Evolutionary conservation across 768 basidiomycete genomes (phyloP), one percentile per base, ranked within the genome.

Genomic region (Gloeopeniophorella convolvens): DNA sequence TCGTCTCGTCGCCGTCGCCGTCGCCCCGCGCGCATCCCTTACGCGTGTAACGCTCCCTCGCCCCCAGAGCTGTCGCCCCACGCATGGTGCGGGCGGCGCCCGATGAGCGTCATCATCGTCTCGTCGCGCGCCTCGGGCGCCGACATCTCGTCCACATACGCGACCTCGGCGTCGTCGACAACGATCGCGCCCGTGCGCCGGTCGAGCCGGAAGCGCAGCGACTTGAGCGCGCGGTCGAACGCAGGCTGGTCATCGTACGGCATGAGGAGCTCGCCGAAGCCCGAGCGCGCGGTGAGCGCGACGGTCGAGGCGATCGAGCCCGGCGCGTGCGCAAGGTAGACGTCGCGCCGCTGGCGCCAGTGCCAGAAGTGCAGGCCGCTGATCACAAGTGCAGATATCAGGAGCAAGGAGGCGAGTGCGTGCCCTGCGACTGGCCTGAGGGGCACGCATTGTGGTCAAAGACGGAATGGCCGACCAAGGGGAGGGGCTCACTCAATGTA

Each of bases 371-470:
- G 80, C 13, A 80, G 43, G 42, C 67, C 57, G 6, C 77, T 42
- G 15, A 77, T 78, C n/a, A 69, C 46, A 48, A 74, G 40, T 20
- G 79, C 81, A 10, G 76, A 70, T 0, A 71, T 1, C 27, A 83
- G 64, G 30, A 82, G 67, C 28, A 79, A 23, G 8, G 67, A 30
- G 16, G 80, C 69, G 16, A 86, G 76, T 15, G 65, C 3, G 48
- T 80, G 75, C 0, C 72, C 72, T 1, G 81, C 70, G n/a, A 82
- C 58, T 0, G 75, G 66, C 42, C 84, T 86, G 55, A 15, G 34
- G 26, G 46, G 36, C 12, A 39, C 15, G 20, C 5, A 9, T 21
- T 56, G 55, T 40, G 3, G 26, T 33, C 33, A 27, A 26, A 26
- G 44, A 16, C 16, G 36, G 39, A 8, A 30, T 20, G 26, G 11